phyloP scores from a whole-genome alignment of 306 rosid genomes.

The Mimosa pudica region DNA sequence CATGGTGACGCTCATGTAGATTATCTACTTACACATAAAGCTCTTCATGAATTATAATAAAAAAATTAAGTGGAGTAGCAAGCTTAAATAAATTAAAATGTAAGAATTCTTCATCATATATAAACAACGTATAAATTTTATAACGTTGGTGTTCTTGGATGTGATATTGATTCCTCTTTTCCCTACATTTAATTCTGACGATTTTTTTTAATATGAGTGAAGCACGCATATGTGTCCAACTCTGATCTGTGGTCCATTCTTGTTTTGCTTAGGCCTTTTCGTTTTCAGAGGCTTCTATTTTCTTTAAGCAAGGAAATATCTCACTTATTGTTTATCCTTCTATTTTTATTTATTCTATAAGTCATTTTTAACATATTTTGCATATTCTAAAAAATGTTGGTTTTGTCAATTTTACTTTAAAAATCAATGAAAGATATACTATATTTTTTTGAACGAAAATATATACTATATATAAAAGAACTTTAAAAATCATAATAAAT shows the following conservation, averaged over 20 bases:
- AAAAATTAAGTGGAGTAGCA: too few species aligned
- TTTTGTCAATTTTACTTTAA: too few species aligned
- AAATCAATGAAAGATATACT: too few species aligned
- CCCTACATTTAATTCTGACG: not conserved
- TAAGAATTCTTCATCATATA: not conserved
- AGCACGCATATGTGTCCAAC: not conserved
- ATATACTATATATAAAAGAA: too few species aligned
- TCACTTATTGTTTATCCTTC: not conserved
- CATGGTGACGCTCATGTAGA: too few species aligned
- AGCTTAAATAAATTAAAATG: not conserved
- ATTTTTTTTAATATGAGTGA: not conserved
- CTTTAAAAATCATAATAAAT: too few species aligned
- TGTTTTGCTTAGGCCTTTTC: not conserved
- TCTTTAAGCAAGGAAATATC: not conserved
- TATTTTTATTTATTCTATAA: too few species aligned
- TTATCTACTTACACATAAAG: too few species aligned
- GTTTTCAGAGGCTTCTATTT: not conserved
- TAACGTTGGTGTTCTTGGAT: not conserved
- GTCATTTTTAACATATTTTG: too few species aligned
- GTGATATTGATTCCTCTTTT: not conserved
- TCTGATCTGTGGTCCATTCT: not conserved
- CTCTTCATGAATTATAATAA: too few species aligned
- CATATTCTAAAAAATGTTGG: too few species aligned
- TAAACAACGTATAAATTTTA: not conserved
- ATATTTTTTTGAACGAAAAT: too few species aligned